Evolutionary conservation across 2,329 filamentous ascomycete genomes (phyloP).

Genomic region (Sphaerostilbella broomeana): DNA sequence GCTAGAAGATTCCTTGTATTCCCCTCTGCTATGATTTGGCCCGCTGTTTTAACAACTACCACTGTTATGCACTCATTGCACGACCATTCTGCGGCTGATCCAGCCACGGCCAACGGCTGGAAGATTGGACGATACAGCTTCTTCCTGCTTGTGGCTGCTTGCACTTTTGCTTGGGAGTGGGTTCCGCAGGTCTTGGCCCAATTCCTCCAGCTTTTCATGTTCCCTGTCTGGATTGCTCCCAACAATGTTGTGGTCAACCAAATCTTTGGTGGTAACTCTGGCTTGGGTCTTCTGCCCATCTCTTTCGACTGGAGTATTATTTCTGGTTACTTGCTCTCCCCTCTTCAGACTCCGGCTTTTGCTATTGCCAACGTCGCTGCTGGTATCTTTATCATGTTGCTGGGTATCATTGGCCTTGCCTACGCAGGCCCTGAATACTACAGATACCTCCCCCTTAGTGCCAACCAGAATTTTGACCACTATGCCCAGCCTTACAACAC

Average conservation of each 20-base stretch:
- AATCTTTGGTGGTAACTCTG: slow-evolving; percentile 55
- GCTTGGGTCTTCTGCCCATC: slow-evolving; percentile 55
- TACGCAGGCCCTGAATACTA: slow-evolving; percentile 45
- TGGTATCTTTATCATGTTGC: slow-evolving; percentile 43
- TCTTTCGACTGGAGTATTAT: slow-evolving; percentile 62
- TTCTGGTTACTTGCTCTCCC: slow-evolving; percentile 49
- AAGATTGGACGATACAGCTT: slow-evolving; percentile 50
- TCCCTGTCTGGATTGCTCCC: slow-evolving; percentile 56
- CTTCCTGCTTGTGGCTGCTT: slow-evolving; percentile 46
- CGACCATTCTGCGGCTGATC: slow-evolving; percentile 49
- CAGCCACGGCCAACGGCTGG: slow-evolving; percentile 50
- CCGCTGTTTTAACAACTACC: slow-evolving; percentile 52
- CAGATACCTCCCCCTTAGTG: slow-evolving; percentile 50
- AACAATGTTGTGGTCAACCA: slow-evolving; percentile 57
- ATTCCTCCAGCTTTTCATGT: slow-evolving; percentile 53
- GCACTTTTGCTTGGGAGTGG: slow-evolving; percentile 52
- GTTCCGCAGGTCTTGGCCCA: slow-evolving; percentile 53
- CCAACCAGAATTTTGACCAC: slow-evolving; percentile 53
- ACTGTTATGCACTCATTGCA: slow-evolving; percentile 60
- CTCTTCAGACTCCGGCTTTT: slow-evolving; percentile 53
- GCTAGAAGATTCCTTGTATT: slow-evolving; percentile 52
- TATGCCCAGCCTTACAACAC: slow-evolving; percentile 51
- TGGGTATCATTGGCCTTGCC: slow-evolving; percentile 47
- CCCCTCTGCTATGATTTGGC: slow-evolving; percentile 61
- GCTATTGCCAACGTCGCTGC: slow-evolving; percentile 54